Percentiles rank a stretch among this genome's conserved stretches.
These are phyloP conservation scores for Acacia concinna DNA, from an alignment of 331 rosid genomes.

Conservation along the genomic window DNA sequence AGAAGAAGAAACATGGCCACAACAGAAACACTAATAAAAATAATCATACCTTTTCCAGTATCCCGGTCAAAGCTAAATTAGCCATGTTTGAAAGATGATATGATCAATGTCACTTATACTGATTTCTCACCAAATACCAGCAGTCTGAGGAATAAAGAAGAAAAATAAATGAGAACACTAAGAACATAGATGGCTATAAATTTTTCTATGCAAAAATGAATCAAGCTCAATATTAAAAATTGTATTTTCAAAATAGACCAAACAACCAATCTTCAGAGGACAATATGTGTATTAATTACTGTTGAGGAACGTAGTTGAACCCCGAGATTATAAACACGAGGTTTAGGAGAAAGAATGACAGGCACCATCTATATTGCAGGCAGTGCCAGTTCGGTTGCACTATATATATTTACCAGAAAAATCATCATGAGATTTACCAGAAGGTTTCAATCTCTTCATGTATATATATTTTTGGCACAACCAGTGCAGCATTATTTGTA, in stretches of 20 bases:
- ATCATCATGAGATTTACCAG: not conserved
- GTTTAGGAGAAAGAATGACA: not conserved
- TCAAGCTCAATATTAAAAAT: not conserved
- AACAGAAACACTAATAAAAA: not conserved
- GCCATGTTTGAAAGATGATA: conserved; percentile 17
- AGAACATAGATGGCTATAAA: not conserved
- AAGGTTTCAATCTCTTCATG: not conserved
- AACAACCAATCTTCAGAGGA: not conserved
- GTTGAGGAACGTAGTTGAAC: not conserved
- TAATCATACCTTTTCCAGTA: conserved; percentile 31
- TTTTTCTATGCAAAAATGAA: not conserved
- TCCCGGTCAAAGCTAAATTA: conserved; percentile 28
- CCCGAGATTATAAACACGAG: not conserved
- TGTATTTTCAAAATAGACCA: not conserved
- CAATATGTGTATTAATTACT: not conserved
- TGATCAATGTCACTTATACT: not conserved
- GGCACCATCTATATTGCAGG: not conserved
- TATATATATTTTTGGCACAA: too few species aligned
- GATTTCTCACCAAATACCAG: conserved; percentile 21
- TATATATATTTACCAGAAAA: not conserved
- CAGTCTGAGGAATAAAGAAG: conserved; percentile 8
- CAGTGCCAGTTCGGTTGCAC: not conserved
- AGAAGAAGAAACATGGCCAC: not conserved
- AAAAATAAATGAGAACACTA: not conserved
- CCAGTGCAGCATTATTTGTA: not conserved